Base-by-base conservation (phyloP, 2,329 filamentous ascomycete species). In the Pyrenochaeta sp. region DNA sequence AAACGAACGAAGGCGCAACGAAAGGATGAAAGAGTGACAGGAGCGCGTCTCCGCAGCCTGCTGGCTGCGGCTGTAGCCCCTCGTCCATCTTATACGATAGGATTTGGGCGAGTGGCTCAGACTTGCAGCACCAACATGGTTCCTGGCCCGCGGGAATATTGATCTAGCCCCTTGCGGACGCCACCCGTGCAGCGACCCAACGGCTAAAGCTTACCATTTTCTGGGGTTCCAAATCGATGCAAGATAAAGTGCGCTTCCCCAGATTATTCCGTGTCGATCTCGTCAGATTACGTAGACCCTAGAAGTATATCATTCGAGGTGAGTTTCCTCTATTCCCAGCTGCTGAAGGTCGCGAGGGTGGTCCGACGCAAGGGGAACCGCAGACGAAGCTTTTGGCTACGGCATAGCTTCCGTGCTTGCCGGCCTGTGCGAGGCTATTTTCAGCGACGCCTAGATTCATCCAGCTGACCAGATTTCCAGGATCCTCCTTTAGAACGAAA, bases 141-240 rank as follows among this genome's bases (percentile, higher is more conserved):
- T 42, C 40, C 23, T 30, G 40, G 39, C 12, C 23, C 9, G 23
- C 15, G 23, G 27, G 21, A 42, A 11, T 30, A 30, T 42, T 29
- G 40, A 31, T 27, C 40, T 42, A 42, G 21, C 40, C 27, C 15
- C 3, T 42, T 42, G n/a, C 7, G 14, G 40, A 11, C 23, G 4
- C 23, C 3, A 4, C 21, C 14, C 40, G 18, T 12, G 7, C n/a
- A 36, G 33, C 33, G 17, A n/a, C 18, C 15, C 23, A 42, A 31
- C 39, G 40, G 40, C 21, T 42, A 42, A 42, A 42, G 23, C n/a
- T 42, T 42, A 30, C 40, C 40, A 23, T 42, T 42, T 42, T 9
- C 27, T 17, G 23, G 21, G 20, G 40, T 42, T 23, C n/a, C 40
- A 23, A 23, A 23, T 42, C 30, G 21, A 42, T 30, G 40, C 21